Evolutionary conservation across 306 rosid genomes (phyloP).

Genomic region (Lithocarpus polystachyus): DNA sequence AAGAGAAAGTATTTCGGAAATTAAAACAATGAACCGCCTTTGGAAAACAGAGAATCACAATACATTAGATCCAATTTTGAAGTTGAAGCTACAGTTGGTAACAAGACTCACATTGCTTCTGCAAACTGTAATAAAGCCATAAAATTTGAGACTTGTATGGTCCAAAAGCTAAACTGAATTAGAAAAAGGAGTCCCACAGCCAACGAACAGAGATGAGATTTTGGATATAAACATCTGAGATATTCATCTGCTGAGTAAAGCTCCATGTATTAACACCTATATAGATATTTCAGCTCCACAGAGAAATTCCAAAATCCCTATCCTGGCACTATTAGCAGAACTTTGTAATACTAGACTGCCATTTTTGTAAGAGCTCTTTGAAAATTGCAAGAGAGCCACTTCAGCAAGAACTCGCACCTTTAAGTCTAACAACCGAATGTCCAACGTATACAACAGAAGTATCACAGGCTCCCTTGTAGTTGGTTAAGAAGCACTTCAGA

Average conservation of each 20-base stretch:
- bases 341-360: neutral
- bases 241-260: neutral
- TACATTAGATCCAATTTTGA: neutral
- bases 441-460: neutral
- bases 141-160: neutral
- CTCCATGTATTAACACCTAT: neutral
- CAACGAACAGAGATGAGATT: neutral
- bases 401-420: constrained; percentile 3
- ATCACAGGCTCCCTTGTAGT: constrained; percentile 41
- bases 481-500: constrained; percentile 56
- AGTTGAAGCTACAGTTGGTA: neutral
- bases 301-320: neutral
- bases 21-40: neutral
- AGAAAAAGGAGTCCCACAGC: neutral
- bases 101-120: neutral
- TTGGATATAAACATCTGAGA: neutral
- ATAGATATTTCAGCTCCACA: neutral
- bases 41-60: neutral
- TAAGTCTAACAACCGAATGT: neutral
- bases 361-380: neutral
- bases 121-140: neutral
- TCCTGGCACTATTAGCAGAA: neutral
- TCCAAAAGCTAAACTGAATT: neutral
- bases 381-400: constrained; percentile 1
- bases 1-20: too few relatives aligned